Conservation (phyloP, 2,329 filamentous ascomycete genomes). For the Fusarium neocosmosporiellum region DNA sequence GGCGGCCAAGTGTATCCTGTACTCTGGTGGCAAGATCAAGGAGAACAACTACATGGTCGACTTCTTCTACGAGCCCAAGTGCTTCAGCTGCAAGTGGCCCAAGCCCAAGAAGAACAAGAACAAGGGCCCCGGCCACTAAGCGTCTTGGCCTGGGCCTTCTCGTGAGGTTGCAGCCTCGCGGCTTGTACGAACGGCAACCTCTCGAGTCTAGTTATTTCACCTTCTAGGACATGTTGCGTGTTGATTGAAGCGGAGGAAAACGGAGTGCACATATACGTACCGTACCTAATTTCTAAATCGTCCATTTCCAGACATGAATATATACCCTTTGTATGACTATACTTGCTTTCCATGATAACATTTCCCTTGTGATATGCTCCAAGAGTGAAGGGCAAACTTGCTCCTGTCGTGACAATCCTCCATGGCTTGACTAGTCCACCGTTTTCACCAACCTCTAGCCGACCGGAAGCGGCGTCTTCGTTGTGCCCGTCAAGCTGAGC, state of each 20-base stretch:
- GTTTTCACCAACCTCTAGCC: neutral
- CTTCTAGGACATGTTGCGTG: slow-evolving; percentile 17
- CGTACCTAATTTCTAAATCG: slow-evolving; percentile 26
- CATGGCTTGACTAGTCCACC: neutral
- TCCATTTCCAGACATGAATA: slow-evolving; percentile 26
- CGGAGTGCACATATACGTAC: slow-evolving; percentile 21
- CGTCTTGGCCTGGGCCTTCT: neutral
- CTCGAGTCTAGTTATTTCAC: slow-evolving; percentile 11
- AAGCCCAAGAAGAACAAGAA: neutral
- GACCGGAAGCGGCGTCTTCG: neutral
- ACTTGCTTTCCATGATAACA: slow-evolving; percentile 5
- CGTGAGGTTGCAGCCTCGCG: neutral
- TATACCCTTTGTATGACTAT: slow-evolving; percentile 27
- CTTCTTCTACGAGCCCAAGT: slow-evolving; percentile 23
- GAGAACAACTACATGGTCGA: slow-evolving; percentile 2
- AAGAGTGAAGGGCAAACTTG: neutral
- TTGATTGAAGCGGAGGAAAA: slow-evolving; percentile 1
- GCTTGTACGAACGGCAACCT: neutral
- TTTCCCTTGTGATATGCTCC: neutral
- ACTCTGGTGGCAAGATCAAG: slow-evolving; percentile 17
- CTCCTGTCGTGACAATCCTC: neutral
- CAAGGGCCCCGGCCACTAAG: neutral
- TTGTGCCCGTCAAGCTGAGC: neutral
- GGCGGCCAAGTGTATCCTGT: slow-evolving; percentile 26
- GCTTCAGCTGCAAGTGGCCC: slow-evolving; percentile 22